Base-by-base conservation (phyloP, 2,329 filamentous ascomycete species). In the Epichloe gansuensis region DNA sequence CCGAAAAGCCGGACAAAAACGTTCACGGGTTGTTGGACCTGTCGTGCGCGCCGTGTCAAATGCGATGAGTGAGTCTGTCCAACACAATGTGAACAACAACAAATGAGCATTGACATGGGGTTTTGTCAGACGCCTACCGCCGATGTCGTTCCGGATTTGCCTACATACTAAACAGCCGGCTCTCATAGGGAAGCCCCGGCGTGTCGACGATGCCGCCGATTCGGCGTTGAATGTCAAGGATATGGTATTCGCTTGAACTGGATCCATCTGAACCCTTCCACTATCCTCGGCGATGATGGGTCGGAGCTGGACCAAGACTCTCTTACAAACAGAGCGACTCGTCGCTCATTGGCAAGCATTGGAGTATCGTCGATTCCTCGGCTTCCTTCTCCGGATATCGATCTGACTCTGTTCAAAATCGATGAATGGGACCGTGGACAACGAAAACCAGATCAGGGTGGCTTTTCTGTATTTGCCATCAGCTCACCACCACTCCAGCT, bases 241-340 rank as follows among this genome's bases (percentile, higher is more conserved):
- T 61, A 61, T 37, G 58, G 52, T 7, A 41, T 60, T 5, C 54
- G 58, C 6, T 50, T 60, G 13, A 54, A 49, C 23, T 60, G 56
- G 58, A 17, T 52, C 3, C 39, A 48, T 49, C 44, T 57, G 1
- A 52, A 48, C 8, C n/a, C 52, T 13, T 52, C 41, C 12, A 49
- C 31, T n/a, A 15, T 52, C 45, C 35, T 50, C 21, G 8, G 44
- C 48, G 23, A 53, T n/a, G 5, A 25, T 31, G 11, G 23, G 37
- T 38, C 31, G 5, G 13, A 51, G 25, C 15, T 2, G 31, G 39
- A 49, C 3, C 31, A 47, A 12, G 23, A 9, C 38, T 17, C 4
- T 2, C 15, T n/a, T 5, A 34, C 15, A 9, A 28, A n/a, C 42
- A 46, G 46, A n/a, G 21, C 23, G 5, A 17, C 41, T 21, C 21